Conservation (phyloP, 2,329 filamentous ascomycete genomes). For the Helotiales sp. region DNA sequence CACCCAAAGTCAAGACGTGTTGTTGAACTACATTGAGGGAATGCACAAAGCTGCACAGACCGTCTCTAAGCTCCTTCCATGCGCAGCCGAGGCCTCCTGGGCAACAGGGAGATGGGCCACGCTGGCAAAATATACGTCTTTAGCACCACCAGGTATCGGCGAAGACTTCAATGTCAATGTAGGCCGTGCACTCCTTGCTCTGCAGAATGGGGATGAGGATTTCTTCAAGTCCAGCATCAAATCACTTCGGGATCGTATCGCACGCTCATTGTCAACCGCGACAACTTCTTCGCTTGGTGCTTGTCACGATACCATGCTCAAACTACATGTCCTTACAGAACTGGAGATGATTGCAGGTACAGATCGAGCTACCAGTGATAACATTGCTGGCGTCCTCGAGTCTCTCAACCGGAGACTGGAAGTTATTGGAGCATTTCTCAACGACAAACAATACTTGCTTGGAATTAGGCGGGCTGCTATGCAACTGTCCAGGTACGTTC, state of each 20-base stretch:
- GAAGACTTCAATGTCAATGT: constrained; percentile 84
- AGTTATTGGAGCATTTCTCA: constrained; percentile 83
- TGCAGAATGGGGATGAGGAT: constrained; percentile 56
- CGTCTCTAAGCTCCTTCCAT: constrained; percentile 72
- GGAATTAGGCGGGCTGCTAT: constrained; percentile 86
- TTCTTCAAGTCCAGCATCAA: constrained; percentile 63
- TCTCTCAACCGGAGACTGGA: constrained; percentile 79
- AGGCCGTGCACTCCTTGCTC: constrained; percentile 67
- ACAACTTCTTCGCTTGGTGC: constrained; percentile 81
- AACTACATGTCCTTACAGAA: constrained; percentile 86
- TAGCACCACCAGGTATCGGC: constrained; percentile 51
- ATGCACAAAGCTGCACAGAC: constrained; percentile 60
- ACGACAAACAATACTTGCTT: constrained; percentile 92
- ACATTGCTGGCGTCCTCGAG: constrained; percentile 51
- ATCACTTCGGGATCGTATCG: constrained; percentile 70
- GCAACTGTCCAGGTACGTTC: constrained; percentile 70
- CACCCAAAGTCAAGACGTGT: constrained; percentile 64
- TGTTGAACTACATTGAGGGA: constrained; percentile 84
- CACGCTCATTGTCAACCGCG: constrained; percentile 75
- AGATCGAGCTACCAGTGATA: constrained; percentile 45
- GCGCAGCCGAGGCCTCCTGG: constrained; percentile 92
- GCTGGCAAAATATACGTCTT: constrained; percentile 68
- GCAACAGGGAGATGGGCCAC: constrained; percentile 81
- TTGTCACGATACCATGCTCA: constrained; percentile 83
- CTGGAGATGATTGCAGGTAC: constrained; percentile 73